Conservation (phyloP, 805 yeast genomes). For the Candida railenensis region DNA sequence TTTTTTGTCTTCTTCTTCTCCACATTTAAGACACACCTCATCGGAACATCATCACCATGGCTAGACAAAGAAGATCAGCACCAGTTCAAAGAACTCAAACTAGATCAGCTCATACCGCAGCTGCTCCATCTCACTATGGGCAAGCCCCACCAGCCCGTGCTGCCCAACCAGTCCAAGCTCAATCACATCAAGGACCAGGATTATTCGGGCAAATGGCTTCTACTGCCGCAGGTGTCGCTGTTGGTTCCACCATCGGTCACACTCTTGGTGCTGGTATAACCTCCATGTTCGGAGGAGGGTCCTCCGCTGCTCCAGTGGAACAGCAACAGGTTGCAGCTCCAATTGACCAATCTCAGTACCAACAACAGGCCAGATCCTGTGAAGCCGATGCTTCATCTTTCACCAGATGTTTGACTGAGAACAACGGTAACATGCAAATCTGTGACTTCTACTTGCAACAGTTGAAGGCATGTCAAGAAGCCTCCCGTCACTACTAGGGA, state of each 20-base stretch:
- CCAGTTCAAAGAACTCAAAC: slow-evolving; percentile 51
- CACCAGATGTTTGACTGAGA: slow-evolving; percentile 93
- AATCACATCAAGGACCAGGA: slow-evolving; percentile 68
- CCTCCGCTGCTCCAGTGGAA: slow-evolving; percentile 51
- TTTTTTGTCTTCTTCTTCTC: neutral
- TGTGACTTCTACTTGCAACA: slow-evolving; percentile 97
- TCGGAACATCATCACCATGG: slow-evolving; percentile 20
- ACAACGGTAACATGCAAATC: slow-evolving; percentile 92
- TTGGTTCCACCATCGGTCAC: slow-evolving; percentile 96
- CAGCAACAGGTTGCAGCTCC: slow-evolving; percentile 42
- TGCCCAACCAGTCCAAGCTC: slow-evolving; percentile 38
- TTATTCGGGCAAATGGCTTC: slow-evolving; percentile 96
- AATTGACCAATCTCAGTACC: slow-evolving; percentile 35
- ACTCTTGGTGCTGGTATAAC: slow-evolving; percentile 94
- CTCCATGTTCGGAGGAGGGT: slow-evolving; percentile 81
- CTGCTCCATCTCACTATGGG: slow-evolving; percentile 44
- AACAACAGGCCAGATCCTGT: slow-evolving; percentile 59
- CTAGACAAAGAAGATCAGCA: slow-evolving; percentile 56
- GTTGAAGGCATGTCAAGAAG: slow-evolving; percentile 96
- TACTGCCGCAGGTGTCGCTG: slow-evolving; percentile 99
- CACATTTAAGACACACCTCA: neutral
- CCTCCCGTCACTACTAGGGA: slow-evolving; percentile 72
- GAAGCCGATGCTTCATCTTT: slow-evolving; percentile 92
- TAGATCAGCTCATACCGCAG: slow-evolving; percentile 77
- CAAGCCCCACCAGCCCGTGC: slow-evolving; percentile 46